phyloP scores from a whole-genome alignment of 2,329 filamentous ascomycete species.

The Didymella arachidicola region DNA sequence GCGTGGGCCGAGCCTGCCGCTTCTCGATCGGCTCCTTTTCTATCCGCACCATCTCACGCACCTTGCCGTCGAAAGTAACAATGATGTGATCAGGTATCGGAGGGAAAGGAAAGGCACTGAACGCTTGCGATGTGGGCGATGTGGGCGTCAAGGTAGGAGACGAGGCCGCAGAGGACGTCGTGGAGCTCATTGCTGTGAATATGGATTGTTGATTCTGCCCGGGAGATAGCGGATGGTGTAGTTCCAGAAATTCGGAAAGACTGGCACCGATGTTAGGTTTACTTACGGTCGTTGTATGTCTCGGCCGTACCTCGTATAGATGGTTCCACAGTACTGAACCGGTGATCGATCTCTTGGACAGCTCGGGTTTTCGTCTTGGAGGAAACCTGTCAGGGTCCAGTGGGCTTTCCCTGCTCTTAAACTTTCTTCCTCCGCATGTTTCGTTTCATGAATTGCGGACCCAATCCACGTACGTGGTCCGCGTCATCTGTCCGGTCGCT shows the following conservation, averaged over 20 bases:
- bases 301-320: constrained; percentile 13
- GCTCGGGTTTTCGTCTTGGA: constrained; percentile 9
- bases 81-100: constrained; percentile 38
- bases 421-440: constrained; percentile 10
- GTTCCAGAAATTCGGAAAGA: neutral
- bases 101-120: constrained; percentile 19
- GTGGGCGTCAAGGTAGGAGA: constrained; percentile 18
- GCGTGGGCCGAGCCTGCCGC: constrained; percentile 6
- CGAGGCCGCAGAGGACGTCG: constrained; percentile 7
- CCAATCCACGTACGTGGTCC: constrained; percentile 20
- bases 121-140: constrained; percentile 17
- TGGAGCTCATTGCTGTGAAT: constrained; percentile 13
- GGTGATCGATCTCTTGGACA: neutral
- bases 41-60: constrained; percentile 37
- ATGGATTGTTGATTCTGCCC: neutral
- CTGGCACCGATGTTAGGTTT: constrained; percentile 5
- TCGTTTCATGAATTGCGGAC: constrained; percentile 24
- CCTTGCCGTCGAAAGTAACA: constrained; percentile 40
- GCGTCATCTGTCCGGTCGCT: constrained; percentile 19
- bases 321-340: neutral
- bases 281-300: neutral
- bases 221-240: constrained; percentile 4
- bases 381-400: constrained; percentile 15
- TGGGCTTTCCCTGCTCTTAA: constrained; percentile 16
- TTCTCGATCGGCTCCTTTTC: constrained; percentile 20